Conservation (phyloP, 176 grass and related monocot genomes). For the Saccharum spontaneum region DNA sequence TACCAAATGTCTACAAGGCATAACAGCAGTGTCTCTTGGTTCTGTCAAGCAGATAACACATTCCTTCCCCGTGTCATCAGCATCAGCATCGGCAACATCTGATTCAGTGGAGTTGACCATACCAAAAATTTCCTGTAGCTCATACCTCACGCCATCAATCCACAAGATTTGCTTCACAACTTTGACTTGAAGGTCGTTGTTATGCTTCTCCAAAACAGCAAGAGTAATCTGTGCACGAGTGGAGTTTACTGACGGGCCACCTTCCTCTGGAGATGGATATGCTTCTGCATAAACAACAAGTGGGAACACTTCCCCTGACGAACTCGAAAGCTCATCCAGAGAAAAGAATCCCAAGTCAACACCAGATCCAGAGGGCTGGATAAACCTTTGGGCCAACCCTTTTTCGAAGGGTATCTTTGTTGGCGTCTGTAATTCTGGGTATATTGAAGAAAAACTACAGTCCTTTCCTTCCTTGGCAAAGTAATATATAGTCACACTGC, state of each 20-base stretch:
- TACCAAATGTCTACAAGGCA: slow-evolving; percentile 97
- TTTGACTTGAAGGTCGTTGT: slow-evolving; percentile 72
- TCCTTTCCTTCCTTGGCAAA: slow-evolving; percentile 86
- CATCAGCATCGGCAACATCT: slow-evolving; percentile 45
- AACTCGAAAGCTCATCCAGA: slow-evolving; percentile 80
- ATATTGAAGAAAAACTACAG: slow-evolving; percentile 53
- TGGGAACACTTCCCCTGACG: slow-evolving; percentile 56
- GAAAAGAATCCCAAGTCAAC: slow-evolving; percentile 95
- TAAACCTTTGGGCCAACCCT: slow-evolving; percentile 69
- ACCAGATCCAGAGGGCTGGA: slow-evolving; percentile 75
- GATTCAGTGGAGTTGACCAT: slow-evolving; percentile 59
- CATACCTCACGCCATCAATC: slow-evolving; percentile 68
- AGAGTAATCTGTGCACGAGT: slow-evolving; percentile 82
- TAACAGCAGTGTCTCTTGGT: slow-evolving; percentile 77
- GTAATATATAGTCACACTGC: slow-evolving; percentile 81
- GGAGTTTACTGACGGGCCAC: slow-evolving; percentile 29
- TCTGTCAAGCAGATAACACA: slow-evolving; percentile 98
- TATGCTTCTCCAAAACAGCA: slow-evolving; percentile 79
- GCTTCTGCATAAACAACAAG: slow-evolving; percentile 83
- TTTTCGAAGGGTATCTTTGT: slow-evolving; percentile 71
- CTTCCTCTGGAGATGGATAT: slow-evolving; percentile 36
- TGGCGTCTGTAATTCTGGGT: slow-evolving; percentile 50
- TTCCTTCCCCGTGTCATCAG: slow-evolving; percentile 73
- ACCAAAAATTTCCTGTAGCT: slow-evolving; percentile 90
- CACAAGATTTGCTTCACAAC: slow-evolving; percentile 91